These are phyloP conservation scores for Pleurotus tuber-regium DNA, from an alignment of 768 basidiomycete species.

Conservation along the genomic window DNA sequence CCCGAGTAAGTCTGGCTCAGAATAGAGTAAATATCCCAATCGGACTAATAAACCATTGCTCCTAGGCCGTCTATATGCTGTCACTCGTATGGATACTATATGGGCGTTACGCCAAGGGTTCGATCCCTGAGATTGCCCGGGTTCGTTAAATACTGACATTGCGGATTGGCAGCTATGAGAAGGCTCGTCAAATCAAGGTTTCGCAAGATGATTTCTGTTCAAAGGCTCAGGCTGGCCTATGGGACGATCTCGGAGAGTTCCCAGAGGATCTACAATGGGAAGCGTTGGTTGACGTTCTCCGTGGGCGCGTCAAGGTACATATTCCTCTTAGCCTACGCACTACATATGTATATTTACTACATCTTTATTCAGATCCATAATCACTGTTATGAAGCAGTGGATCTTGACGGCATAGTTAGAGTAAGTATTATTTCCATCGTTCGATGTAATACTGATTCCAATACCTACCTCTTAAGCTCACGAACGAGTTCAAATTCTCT, in stretches of 20 bases:
- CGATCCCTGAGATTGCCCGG: background rate
- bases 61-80: constrained; percentile 30
- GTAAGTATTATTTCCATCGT: constrained; percentile 36
- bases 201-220: constrained; percentile 69
- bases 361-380: constrained; percentile 50
- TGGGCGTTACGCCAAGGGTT: constrained; percentile 73
- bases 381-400: constrained; percentile 74
- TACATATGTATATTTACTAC: too few species aligned
- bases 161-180: constrained; percentile 47
- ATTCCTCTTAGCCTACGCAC: background rate
- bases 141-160: too few species aligned
- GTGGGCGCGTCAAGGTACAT: constrained; percentile 79
- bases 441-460: background rate
- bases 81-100: constrained; percentile 65
- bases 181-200: constrained; percentile 63
- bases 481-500: constrained; percentile 88
- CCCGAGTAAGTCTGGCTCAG: constrained; percentile 48
- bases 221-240: constrained; percentile 43
- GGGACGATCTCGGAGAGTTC: constrained; percentile 48
- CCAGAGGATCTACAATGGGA: constrained; percentile 78
- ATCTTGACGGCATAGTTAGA: constrained; percentile 66
- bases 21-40: too few species aligned
- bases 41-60: too few species aligned
- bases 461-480: constrained; percentile 45
- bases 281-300: constrained; percentile 75